A percentile compares a stretch with the other conserved stretches of the same genome.
These are phyloP conservation scores for Pleurotus ostreatus DNA, from an alignment of 768 basidiomycete species.

Conservation along the genomic window DNA sequence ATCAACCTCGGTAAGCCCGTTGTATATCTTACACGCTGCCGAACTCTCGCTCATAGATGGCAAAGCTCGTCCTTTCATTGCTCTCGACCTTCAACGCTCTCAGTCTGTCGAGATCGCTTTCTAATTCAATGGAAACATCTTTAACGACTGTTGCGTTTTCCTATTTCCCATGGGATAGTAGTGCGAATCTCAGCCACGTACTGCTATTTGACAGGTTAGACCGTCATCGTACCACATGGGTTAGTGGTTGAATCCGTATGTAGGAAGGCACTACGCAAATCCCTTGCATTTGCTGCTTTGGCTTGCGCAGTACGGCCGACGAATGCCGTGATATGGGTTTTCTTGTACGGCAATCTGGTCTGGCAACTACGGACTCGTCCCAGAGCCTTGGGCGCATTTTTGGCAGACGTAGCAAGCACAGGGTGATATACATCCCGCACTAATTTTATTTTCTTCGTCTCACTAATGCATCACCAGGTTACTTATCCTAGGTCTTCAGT, in stretches of 20 bases:
- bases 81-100: slow-evolving; percentile 86
- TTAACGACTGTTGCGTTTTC: slow-evolving; percentile 74
- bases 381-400: slow-evolving; percentile 24
- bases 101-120: slow-evolving; percentile 81
- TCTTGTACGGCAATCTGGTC: slow-evolving; percentile 55
- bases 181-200: slow-evolving; percentile 29
- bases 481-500: slow-evolving; percentile 24
- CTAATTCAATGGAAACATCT: slow-evolving; percentile 90
- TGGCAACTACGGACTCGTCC: slow-evolving; percentile 44
- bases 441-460: neutral
- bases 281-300: slow-evolving; percentile 61
- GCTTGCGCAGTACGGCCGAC: slow-evolving; percentile 87
- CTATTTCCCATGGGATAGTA: slow-evolving; percentile 70
- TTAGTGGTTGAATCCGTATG: neutral
- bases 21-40: neutral
- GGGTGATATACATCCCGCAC: slow-evolving; percentile 35
- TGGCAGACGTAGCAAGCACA: slow-evolving; percentile 33
- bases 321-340: slow-evolving; percentile 82
- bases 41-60: neutral
- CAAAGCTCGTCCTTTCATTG: slow-evolving; percentile 73
- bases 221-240: neutral
- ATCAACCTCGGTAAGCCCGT: slow-evolving; percentile 56
- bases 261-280: slow-evolving; percentile 17
- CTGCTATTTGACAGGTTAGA: slow-evolving; percentile 36
- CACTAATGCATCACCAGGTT: slow-evolving; percentile 16